Percentiles rank a stretch among this genome's conserved stretches.
These are phyloP conservation scores for Phialophora chinensis DNA, from an alignment of 2,329 filamentous ascomycete species.

Conservation along the genomic window DNA sequence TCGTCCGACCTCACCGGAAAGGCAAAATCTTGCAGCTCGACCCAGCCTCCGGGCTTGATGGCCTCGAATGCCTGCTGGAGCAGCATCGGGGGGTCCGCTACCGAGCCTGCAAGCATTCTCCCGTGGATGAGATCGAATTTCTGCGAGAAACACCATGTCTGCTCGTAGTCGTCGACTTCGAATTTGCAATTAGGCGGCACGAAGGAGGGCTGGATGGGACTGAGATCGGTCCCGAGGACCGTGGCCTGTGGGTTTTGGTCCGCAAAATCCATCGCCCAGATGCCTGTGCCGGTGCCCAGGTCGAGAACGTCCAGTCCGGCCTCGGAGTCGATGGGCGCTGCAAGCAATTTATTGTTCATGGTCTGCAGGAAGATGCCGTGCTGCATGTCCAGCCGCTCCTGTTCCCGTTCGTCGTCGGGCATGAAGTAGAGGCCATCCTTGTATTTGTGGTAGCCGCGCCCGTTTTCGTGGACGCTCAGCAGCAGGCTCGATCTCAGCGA, in stretches of 20 bases:
- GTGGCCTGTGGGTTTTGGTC: constrained; percentile 43
- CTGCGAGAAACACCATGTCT: constrained; percentile 60
- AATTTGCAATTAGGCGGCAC: constrained; percentile 63
- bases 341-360: constrained; percentile 45
- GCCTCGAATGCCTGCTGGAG: constrained; percentile 36
- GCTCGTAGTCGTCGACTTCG: constrained; percentile 64
- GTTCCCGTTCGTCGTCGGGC: constrained; percentile 52
- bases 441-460: constrained; percentile 34
- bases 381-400: constrained; percentile 43
- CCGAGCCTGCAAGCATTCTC: constrained; percentile 62
- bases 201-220: constrained; percentile 43
- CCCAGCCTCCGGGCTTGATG: constrained; percentile 49
- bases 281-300: constrained; percentile 28
- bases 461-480: constrained; percentile 28
- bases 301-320: constrained; percentile 43
- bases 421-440: constrained; percentile 34
- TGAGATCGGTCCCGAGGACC: constrained; percentile 39
- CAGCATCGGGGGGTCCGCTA: constrained; percentile 59
- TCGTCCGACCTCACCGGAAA: constrained; percentile 38
- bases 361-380: constrained; percentile 42
- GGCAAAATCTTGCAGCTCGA: constrained; percentile 44
- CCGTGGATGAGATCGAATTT: constrained; percentile 67
- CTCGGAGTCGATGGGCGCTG: constrained; percentile 45
- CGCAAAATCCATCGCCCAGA: constrained; percentile 38
- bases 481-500: constrained; percentile 3